A percentile compares a stretch with the other conserved stretches of the same genome.
Conservation (phyloP, 1,284 basidiomycete genomes). For the Mrakiaceae sp. region DNA sequence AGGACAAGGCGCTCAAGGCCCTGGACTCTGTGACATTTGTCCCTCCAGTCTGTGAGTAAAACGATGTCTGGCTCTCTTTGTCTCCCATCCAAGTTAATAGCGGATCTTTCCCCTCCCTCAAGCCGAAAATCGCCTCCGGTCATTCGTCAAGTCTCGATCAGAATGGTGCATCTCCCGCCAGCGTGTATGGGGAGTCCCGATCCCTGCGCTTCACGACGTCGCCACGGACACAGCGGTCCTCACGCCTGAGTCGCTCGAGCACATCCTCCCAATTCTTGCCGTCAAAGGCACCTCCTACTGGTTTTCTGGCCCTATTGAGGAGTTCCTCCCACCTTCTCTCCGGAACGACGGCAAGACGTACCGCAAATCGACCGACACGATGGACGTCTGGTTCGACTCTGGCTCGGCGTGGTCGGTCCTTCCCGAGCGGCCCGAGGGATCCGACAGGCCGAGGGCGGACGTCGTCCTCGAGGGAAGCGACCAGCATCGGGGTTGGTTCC, state of each 20-base stretch:
- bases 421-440: conserved; percentile 28
- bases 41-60: conserved; percentile 57
- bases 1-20: conserved; percentile 59
- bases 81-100: neutral
- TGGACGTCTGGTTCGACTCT: conserved; percentile 99
- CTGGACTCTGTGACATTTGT: conserved; percentile 65
- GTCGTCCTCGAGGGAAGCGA: conserved; percentile 92
- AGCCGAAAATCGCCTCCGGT: conserved; percentile 75
- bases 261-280: conserved; percentile 67
- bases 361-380: conserved; percentile 78
- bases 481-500: conserved; percentile 99
- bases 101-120: conserved; percentile 7
- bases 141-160: conserved; percentile 74
- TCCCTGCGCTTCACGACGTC: conserved; percentile 72
- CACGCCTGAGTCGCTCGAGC: conserved; percentile 53
- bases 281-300: conserved; percentile 67
- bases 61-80: neutral
- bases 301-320: conserved; percentile 78
- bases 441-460: conserved; percentile 48
- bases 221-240: conserved; percentile 44
- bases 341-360: conserved; percentile 40
- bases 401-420: conserved; percentile 90
- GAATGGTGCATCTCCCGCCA: conserved; percentile 99
- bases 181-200: conserved; percentile 95
- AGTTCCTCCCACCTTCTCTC: conserved; percentile 60